Evolutionary conservation across 345 rosid species (phyloP), one percentile per base, ranked within the genome.

Genomic region (Schrenkiella parvula): DNA sequence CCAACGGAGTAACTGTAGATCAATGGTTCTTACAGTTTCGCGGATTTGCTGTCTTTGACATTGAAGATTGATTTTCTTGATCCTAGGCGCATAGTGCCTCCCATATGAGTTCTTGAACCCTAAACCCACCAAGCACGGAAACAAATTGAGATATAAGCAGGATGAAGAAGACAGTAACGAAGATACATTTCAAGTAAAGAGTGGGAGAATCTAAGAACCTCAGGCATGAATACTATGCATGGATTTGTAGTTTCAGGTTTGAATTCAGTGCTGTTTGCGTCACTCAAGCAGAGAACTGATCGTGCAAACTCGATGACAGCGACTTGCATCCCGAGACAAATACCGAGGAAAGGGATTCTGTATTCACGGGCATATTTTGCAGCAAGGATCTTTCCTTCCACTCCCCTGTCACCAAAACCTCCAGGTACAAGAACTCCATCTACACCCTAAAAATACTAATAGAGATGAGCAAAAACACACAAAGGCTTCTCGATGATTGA

Each of bases 381-480:
- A 42, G 97, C 95, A 69, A 82, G 76, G 84, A 91, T 91, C 80
- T 95, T 95, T 41, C 99, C 97, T 79, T 86, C 82, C 74, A 95
- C 97, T 55, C 99, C 99, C 61, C 99, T 82, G 66, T 88, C 89
- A 29, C 99, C 99, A 85, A 95, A 95, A 52, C 99, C 99, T 78
- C 99, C 99, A 29, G 99, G 99, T 51, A 95, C 97, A 56, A 95
- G 85, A 76, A 89, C 6, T 47, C 97, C 99, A 82, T 91, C 87
- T 22, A 93, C 93, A 58, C 85, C 89, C 98, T 93, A 59, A 38
- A 39, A 38, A 42, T 43, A 69, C 31, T 11, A 21, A 32, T 2
- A 21, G 5, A 34, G 12, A 68, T 70, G 22, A 60, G 67, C 32
- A 0, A 17, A 50, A 56, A 38, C 52, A 39, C 11, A 39, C 26